Base-by-base conservation (phyloP, 371 early-diverging fungal species). In the Batkoa obscura region DNA sequence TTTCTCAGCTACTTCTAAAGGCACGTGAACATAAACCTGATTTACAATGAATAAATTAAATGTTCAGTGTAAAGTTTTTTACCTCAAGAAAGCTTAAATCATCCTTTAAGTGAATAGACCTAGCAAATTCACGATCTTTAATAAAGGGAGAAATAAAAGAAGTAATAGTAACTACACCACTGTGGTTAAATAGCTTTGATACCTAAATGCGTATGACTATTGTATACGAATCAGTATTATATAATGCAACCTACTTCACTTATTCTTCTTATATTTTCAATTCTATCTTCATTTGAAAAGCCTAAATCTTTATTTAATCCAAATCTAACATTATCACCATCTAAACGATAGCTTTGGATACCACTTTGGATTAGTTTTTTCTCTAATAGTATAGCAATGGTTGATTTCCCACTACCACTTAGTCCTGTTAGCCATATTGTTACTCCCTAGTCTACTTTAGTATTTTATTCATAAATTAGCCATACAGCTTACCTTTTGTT, bases 241-340 rank as follows among this genome's bases (percentile, higher is more conserved):
- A 36, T 9, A 38, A 36, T 34, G 36, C 13, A n/a, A 17, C 56
- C 53, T 66, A 80, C 88, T 69, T 93, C 92, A 6, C 85, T 78
- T 59, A 93, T 89, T 54, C 94, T 78, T 48, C 94, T 81, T 64
- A 93, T 92, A 74, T 93, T 93, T 62, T 93, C 94, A 0, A 80
- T 80, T 50, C 94, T 81, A 59, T 91, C 94, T 38, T 83, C 83
- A 50, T 87, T 85, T 42, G 87, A 83, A 64, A 90, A 90, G 23
- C 89, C 90, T 45, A 93, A 73, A 66, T 92, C 84, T 71, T 88
- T 88, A 76, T 94, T 94, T 58, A 94, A 71, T 15, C 94, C 94
- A 58, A 92, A 90, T 31, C 94, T 83, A 55, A 94, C 83, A 67
- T 94, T 94, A 72, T 94, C 94, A 53, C 94, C 94, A 62, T 94